Conservation (phyloP, 1,139 yeast genomes). For the Hyphopichia khmerensis region DNA sequence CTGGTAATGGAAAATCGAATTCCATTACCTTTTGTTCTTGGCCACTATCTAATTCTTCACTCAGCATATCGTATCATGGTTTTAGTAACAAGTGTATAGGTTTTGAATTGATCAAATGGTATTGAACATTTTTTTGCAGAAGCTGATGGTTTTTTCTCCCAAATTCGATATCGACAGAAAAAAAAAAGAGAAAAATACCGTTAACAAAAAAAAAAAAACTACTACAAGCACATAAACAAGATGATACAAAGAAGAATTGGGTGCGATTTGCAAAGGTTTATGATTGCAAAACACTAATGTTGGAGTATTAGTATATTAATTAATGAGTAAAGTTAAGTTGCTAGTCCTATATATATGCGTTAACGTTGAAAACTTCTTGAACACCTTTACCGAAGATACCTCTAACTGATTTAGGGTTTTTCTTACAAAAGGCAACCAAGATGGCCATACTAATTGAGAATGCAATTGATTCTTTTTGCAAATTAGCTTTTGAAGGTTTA, state of each 20-base stretch:
- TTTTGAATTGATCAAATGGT: background rate
- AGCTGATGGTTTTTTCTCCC: background rate
- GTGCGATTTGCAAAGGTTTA: background rate
- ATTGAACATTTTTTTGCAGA: background rate
- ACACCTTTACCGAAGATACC: slow-evolving; percentile 38
- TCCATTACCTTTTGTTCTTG: slow-evolving; percentile 21
- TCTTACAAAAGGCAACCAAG: slow-evolving; percentile 31
- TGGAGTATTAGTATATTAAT: background rate
- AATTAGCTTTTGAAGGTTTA: slow-evolving; percentile 23
- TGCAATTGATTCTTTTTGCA: slow-evolving; percentile 26
- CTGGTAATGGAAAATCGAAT: slow-evolving; percentile 25
- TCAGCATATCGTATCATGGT: slow-evolving; percentile 19
- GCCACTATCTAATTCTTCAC: slow-evolving; percentile 19
- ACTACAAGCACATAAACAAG: too few relatives aligned
- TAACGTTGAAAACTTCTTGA: slow-evolving; percentile 16
- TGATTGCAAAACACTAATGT: background rate
- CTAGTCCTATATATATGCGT: slow-evolving; percentile 11
- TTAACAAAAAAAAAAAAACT: too few relatives aligned
- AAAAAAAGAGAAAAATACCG: too few relatives aligned
- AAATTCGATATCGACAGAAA: background rate
- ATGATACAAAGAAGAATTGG: background rate
- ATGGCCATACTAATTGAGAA: slow-evolving; percentile 35
- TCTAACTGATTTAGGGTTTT: slow-evolving; percentile 27
- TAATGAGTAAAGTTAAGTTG: background rate
- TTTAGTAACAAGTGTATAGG: slow-evolving; percentile 5